Evolutionary conservation across 1,284 basidiomycete species (phyloP).

Genomic region (Cryptococcus jaspeensis): DNA sequence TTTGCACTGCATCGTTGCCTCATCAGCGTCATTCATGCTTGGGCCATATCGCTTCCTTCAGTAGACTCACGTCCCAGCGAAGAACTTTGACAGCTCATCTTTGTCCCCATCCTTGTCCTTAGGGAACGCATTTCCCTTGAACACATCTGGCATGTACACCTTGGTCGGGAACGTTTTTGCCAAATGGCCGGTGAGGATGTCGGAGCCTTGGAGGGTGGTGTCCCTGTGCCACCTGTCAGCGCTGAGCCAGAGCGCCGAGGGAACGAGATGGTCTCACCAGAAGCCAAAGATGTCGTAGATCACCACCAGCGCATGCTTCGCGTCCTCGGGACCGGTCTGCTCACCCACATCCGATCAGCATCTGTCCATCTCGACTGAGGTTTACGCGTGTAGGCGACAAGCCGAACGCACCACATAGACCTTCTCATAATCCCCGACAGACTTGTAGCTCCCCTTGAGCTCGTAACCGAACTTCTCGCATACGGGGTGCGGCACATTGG

Average conservation of each 20-base stretch:
- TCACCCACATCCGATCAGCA: not conserved
- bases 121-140: conserved; percentile 41
- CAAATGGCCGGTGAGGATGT: conserved; percentile 37
- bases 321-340: conserved; percentile 36
- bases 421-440: conserved; percentile 31
- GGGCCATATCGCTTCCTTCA: not conserved
- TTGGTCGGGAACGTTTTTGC: conserved; percentile 27
- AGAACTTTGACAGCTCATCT: conserved; percentile 40
- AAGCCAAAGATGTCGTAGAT: conserved; percentile 45
- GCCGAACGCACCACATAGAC: conserved; percentile 37
- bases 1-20: conserved; percentile 30
- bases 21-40: not conserved
- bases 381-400: no score
- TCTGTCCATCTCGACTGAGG: no score
- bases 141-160: conserved; percentile 43
- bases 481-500: conserved; percentile 37
- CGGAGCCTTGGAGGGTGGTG: conserved; percentile 40
- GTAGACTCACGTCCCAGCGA: conserved; percentile 34
- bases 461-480: conserved; percentile 23
- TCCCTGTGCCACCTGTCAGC: conserved; percentile 32
- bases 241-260: not conserved
- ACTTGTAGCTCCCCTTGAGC: conserved; percentile 26
- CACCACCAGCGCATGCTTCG: conserved; percentile 40
- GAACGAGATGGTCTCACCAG: conserved; percentile 32
- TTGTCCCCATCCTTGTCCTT: conserved; percentile 44